Evolutionary conservation across 2,329 filamentous ascomycete species (phyloP).

Genomic region (Trichophyton schoenleinii): DNA sequence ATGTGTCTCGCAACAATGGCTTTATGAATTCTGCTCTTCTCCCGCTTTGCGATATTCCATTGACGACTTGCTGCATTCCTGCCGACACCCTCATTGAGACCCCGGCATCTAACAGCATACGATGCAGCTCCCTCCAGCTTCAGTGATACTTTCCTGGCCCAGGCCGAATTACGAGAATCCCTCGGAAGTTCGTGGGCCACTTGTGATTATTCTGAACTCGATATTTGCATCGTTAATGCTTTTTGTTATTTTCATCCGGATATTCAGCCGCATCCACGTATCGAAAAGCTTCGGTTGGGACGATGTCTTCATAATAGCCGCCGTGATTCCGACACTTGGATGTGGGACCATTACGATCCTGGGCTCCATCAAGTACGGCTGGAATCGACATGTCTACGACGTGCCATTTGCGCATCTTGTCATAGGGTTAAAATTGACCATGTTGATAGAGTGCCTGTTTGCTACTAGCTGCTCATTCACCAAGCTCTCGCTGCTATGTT

Average conservation of each 20-base stretch:
- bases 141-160: not conserved
- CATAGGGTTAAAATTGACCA: not conserved
- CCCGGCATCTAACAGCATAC: not conserved
- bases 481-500: not conserved
- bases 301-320: not conserved
- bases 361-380: not conserved
- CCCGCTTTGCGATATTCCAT: not conserved
- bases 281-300: not conserved
- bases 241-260: not conserved
- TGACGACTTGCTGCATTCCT: not conserved
- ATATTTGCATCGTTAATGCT: not conserved
- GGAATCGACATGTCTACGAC: not conserved
- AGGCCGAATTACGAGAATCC: not conserved
- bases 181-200: not conserved
- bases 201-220: not conserved
- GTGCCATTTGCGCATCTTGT: not conserved
- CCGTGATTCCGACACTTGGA: not conserved
- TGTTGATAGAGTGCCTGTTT: not conserved
- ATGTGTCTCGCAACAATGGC: not conserved
- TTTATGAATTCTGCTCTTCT: not conserved
- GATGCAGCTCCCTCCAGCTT: slow-evolving; percentile 1
- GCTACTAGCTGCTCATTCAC: not conserved
- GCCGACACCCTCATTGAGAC: not conserved
- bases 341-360: not conserved
- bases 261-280: not conserved